Conservation (phyloP, 768 basidiomycete genomes). For the Mycena indigotica region DNA sequence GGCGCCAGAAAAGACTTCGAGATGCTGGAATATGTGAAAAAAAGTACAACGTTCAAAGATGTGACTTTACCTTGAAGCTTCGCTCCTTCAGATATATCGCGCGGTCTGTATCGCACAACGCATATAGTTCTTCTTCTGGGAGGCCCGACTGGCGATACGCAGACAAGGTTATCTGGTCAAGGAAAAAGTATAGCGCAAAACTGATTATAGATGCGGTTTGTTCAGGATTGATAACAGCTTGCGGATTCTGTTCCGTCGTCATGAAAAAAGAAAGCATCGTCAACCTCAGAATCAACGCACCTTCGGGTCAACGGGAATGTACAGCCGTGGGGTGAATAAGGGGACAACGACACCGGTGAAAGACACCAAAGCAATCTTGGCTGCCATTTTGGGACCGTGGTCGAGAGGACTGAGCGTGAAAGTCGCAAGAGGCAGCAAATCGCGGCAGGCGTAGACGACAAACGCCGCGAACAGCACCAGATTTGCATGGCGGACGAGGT, state of each 20-base stretch:
- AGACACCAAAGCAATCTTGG: conserved; percentile 46
- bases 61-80: conserved; percentile 33
- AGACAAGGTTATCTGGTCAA: conserved; percentile 51
- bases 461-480: conserved; percentile 34
- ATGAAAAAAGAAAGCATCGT: not conserved
- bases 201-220: conserved; percentile 53
- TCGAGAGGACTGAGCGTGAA: conserved; percentile 42
- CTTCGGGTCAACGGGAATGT: conserved; percentile 54
- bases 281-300: conserved; percentile 27
- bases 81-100: conserved; percentile 26
- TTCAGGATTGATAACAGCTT: conserved; percentile 40
- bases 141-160: conserved; percentile 49
- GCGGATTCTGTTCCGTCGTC: conserved; percentile 32
- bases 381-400: conserved; percentile 52
- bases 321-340: conserved; percentile 51
- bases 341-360: conserved; percentile 52
- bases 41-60: conserved; percentile 23
- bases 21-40: not conserved
- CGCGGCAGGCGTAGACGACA: conserved; percentile 54
- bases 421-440: conserved; percentile 60
- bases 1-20: conserved; percentile 1
- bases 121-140: conserved; percentile 55
- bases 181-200: conserved; percentile 49
- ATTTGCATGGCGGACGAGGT: conserved; percentile 29
- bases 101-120: conserved; percentile 61